Base-by-base conservation (phyloP, 495 filamentous ascomycete species). In the Talaromyces nanjingensis region DNA sequence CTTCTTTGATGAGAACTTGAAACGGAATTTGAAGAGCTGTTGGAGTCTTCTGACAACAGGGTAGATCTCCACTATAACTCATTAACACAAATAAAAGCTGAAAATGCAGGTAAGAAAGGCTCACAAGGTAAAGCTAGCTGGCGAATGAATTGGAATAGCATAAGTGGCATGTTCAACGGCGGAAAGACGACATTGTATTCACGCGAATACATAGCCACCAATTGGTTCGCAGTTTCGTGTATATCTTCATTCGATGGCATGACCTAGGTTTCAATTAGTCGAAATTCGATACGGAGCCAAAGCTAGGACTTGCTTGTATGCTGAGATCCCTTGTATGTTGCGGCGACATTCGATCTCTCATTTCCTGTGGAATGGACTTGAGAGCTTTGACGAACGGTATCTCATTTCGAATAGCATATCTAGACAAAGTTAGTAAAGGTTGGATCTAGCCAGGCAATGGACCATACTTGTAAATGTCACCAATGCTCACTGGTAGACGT, bases 101-200 rank as follows among this genome's bases (percentile, higher is more conserved):
- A 24, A 55, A 27, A 33, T 49, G 9, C 33, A 62, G 59, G 27
- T 25, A 37, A 25, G 8, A 16, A 25, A n/a, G 18, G 70, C 84
- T 64, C 85, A 93, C 91, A 71, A 49, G 94, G 94, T 22, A 98
- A 77, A 8, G 88, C 85, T 25, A 98, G 79, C 54, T 89, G 82
- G 65, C 81, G 87, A 29, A 96, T 82, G 63, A 89, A 87, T 45
- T 87, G 82, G 63, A 87, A 85, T 8, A 92, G 71, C 18, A 96
- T 66, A 5, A 89, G 72, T 5, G 86, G 81, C 18, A 75, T 71
- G 62, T 96, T 96, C 42, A 97, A 67, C 0, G 84, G 74, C 1
- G 94, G 93, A 60, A 96, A 86, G 0, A 74, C 69, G 68, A 96
- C 79, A 18, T 83, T 84, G 69, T 90, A 93, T 29, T 89, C 84